phyloP scores from a whole-genome alignment of 192 early-diverging fungal genomes.

The Entophlyctis luteolus region DNA sequence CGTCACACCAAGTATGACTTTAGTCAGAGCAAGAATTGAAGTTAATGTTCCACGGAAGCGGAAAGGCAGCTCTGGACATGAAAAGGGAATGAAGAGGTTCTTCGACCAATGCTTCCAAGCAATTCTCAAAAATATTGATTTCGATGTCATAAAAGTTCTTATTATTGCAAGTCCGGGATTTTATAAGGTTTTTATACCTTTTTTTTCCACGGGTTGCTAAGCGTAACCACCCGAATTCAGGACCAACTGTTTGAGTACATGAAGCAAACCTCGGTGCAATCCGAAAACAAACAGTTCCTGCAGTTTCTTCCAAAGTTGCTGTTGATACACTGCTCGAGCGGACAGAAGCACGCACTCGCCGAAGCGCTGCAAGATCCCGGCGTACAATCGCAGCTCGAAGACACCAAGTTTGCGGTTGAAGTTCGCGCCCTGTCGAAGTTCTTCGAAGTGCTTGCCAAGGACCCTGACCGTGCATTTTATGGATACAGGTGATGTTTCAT shows the following conservation, averaged over 20 bases:
- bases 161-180: constrained; percentile 97
- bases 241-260: constrained; percentile 86
- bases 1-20: constrained; percentile 91
- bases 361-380: constrained; percentile 88
- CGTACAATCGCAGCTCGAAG: constrained; percentile 71
- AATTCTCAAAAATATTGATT: constrained; percentile 72
- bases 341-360: constrained; percentile 91
- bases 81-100: constrained; percentile 74
- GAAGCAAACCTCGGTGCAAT: constrained; percentile 71
- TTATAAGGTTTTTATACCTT: constrained; percentile 57
- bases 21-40: constrained; percentile 91
- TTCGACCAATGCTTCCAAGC: constrained; percentile 88
- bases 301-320: constrained; percentile 86
- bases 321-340: constrained; percentile 86
- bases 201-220: neutral
- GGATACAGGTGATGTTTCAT: constrained; percentile 39
- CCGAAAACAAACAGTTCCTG: constrained; percentile 75
- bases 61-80: constrained; percentile 80
- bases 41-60: constrained; percentile 86
- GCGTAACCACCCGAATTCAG: constrained; percentile 26
- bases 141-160: constrained; percentile 90
- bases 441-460: constrained; percentile 82
- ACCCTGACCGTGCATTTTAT: constrained; percentile 91
- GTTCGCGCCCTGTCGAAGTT: constrained; percentile 77
- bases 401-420: constrained; percentile 91